Conservation (phyloP, 768 basidiomycete genomes). For the Tylopilus vinaceipallidus region DNA sequence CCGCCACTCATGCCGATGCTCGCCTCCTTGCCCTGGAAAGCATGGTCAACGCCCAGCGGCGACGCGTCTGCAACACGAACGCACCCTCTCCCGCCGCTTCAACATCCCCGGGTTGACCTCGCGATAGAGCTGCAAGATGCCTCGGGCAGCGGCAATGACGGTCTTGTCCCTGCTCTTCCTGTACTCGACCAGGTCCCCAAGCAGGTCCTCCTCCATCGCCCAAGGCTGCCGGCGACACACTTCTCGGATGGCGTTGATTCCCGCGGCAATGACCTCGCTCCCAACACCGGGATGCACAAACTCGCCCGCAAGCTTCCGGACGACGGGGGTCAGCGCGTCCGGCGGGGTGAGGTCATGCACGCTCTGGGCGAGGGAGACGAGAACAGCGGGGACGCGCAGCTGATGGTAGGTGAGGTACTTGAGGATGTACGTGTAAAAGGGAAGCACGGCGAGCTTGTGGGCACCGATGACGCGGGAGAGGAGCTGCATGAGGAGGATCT, state of each 20-base stretch:
- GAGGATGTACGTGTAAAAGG: slow-evolving; percentile 94
- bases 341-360: slow-evolving; percentile 95
- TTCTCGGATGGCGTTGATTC: slow-evolving; percentile 94
- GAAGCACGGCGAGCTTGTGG: slow-evolving; percentile 90
- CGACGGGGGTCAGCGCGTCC: slow-evolving; percentile 83
- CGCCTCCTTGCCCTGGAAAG: slow-evolving; percentile 80
- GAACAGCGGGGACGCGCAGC: slow-evolving; percentile 87
- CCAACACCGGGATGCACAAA: slow-evolving; percentile 98
- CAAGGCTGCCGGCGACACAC: slow-evolving; percentile 94
- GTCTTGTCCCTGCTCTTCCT: slow-evolving; percentile 93
- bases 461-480: slow-evolving; percentile 89
- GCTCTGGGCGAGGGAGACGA: slow-evolving; percentile 91
- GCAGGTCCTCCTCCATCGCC: slow-evolving; percentile 93
- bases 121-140: slow-evolving; percentile 86
- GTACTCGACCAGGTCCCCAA: slow-evolving; percentile 93
- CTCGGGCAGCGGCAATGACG: slow-evolving; percentile 85
- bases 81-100: slow-evolving; percentile 82
- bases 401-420: slow-evolving; percentile 93
- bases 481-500: slow-evolving; percentile 95
- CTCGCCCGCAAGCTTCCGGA: slow-evolving; percentile 90
- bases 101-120: slow-evolving; percentile 94
- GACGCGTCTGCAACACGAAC: neutral
- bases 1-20: slow-evolving; percentile 70
- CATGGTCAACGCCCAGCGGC: slow-evolving; percentile 1
- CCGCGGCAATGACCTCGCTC: slow-evolving; percentile 92